Evolutionary conservation across 108 stramenopile species (phyloP).

Genomic region (Conticribra guillardii): DNA sequence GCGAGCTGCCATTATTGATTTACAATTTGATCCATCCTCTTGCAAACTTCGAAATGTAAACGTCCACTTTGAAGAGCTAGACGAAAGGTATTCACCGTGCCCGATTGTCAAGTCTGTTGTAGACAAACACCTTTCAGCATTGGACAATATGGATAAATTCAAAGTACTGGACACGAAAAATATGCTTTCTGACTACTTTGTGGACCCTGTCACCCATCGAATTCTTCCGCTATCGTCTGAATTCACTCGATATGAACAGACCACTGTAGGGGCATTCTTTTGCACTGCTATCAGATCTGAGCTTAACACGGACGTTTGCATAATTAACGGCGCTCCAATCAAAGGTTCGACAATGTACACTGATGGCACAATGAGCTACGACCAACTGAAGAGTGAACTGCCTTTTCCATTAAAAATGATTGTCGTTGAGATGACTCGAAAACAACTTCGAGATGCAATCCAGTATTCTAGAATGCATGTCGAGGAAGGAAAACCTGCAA

Average conservation of each 20-base stretch:
- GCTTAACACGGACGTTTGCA: conserved; percentile 63
- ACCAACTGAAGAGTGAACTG: conserved; percentile 73
- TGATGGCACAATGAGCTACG: conserved; percentile 61
- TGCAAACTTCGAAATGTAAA: conserved; percentile 18
- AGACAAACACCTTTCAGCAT: conserved; percentile 54
- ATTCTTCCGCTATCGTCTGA: conserved; percentile 53
- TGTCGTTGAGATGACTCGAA: conserved; percentile 68
- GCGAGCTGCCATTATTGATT: conserved; percentile 67
- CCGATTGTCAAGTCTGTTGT: conserved; percentile 56
- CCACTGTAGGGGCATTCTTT: conserved; percentile 69
- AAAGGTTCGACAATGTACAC: conserved; percentile 60
- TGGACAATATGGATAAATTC: conserved; percentile 61
- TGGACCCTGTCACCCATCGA: conserved; percentile 23
- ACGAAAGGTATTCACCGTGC: conserved; percentile 46
- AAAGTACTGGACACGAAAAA: conserved; percentile 53
- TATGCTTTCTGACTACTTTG: conserved; percentile 40
- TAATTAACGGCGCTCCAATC: conserved; percentile 82
- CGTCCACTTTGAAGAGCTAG: conserved; percentile 49
- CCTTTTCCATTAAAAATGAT: conserved; percentile 88
- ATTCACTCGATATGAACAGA: conserved; percentile 68
- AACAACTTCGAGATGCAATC: conserved; percentile 63
- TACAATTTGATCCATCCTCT: conserved; percentile 51
- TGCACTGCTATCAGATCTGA: conserved; percentile 69
- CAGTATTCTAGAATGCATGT: conserved; percentile 61
- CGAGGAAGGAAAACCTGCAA: conserved; percentile 51